phyloP scores from a whole-genome alignment of 139 green algal species.

The Chlorella vulgaris region DNA sequence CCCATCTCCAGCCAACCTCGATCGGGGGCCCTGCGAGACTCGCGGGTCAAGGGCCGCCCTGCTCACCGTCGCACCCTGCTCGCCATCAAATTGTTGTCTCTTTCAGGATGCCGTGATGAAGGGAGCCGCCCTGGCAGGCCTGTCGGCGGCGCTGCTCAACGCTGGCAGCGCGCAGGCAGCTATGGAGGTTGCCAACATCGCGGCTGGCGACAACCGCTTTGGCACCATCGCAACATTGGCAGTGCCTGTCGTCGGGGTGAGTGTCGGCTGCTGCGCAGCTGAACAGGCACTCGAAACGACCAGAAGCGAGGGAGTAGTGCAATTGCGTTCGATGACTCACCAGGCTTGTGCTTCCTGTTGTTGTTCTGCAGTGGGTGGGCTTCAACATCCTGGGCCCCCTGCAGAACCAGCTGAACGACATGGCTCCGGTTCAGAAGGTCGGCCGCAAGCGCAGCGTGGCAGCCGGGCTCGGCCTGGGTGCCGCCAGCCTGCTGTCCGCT shows the following conservation, averaged over 20 bases:
- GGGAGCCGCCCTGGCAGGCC: constrained; percentile 22
- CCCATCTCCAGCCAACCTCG: not conserved
- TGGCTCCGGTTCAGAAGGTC: not conserved
- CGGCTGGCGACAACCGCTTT: constrained; percentile 30
- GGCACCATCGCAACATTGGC: constrained; percentile 31
- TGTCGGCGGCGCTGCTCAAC: constrained; percentile 41
- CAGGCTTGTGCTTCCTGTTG: no score
- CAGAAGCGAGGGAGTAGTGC: no score
- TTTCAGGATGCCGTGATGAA: constrained; percentile 40
- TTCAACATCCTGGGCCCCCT: constrained; percentile 32
- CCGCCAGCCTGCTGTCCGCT: constrained; percentile 46
- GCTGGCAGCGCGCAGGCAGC: constrained; percentile 52
- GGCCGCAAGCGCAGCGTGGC: constrained; percentile 18
- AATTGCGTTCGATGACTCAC: no score
- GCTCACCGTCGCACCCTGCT: not conserved
- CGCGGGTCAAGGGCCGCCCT: not conserved
- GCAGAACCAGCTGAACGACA: constrained; percentile 35
- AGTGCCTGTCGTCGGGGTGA: constrained; percentile 21
- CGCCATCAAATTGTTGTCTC: not conserved
- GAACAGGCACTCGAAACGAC: no score
- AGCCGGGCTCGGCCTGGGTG: constrained; percentile 44
- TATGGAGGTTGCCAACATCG: constrained; percentile 51
- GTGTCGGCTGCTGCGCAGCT: not conserved
- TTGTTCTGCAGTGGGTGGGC: not conserved
- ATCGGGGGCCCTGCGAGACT: not conserved